phyloP scores from a whole-genome alignment of 495 filamentous ascomycete genomes.

The Pseudevernia furfuracea region DNA sequence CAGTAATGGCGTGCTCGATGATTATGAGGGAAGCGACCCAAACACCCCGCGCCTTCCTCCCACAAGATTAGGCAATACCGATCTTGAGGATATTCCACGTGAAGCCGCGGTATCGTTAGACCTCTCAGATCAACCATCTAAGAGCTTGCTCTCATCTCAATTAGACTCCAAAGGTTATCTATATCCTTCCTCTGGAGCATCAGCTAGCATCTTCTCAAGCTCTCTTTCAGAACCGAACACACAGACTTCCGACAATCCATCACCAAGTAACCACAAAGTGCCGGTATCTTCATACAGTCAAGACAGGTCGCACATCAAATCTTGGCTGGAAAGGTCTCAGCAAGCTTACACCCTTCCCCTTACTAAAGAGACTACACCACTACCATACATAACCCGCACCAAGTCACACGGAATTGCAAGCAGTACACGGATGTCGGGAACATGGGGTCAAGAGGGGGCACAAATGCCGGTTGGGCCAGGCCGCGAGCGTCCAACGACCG shows the following conservation, averaged over 20 bases:
- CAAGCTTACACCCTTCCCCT: slow-evolving; percentile 1
- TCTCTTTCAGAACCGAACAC: slow-evolving; percentile 10
- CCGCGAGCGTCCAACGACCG: neutral
- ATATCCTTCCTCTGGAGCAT: neutral
- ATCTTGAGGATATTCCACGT: slow-evolving; percentile 14
- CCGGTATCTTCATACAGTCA: neutral
- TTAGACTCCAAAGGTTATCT: neutral
- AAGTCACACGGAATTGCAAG: slow-evolving; percentile 1
- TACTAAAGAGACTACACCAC: neutral
- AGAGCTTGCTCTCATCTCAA: neutral
- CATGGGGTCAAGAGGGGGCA: neutral
- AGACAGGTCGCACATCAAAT: neutral
- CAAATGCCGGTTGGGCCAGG: neutral
- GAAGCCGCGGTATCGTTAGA: slow-evolving; percentile 15
- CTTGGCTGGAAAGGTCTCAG: slow-evolving; percentile 5
- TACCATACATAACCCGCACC: slow-evolving; percentile 6
- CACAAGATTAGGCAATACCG: slow-evolving; percentile 16
- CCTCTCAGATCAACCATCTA: neutral
- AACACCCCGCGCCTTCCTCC: slow-evolving; percentile 45
- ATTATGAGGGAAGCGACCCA: slow-evolving; percentile 18
- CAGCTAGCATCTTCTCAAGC: slow-evolving; percentile 5
- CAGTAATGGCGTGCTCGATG: slow-evolving; percentile 5
- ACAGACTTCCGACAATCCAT: neutral
- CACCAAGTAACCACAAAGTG: neutral
- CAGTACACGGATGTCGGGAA: slow-evolving; percentile 4